Evolutionary conservation across 2,329 filamentous ascomycete genomes (phyloP).

Genomic region (Arthrobotrys conoides): DNA sequence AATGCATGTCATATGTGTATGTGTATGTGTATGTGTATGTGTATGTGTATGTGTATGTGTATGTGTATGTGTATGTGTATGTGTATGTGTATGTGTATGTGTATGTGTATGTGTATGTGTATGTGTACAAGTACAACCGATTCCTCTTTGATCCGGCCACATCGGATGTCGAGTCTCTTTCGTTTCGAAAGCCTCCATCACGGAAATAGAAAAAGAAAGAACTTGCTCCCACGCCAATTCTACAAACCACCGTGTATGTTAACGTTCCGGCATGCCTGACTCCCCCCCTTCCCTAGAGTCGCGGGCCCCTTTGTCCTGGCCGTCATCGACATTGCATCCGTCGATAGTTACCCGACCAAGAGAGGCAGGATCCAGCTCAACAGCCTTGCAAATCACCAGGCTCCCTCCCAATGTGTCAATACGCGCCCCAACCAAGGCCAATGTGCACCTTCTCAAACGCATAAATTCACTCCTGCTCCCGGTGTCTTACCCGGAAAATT

Average conservation of each 20-base stretch:
- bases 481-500: conserved; percentile 76
- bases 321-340: conserved; percentile 7
- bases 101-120: neutral
- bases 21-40: neutral
- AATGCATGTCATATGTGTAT: neutral
- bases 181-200: neutral
- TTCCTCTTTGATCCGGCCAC: neutral
- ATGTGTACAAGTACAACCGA: neutral
- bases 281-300: conserved; percentile 15
- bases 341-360: conserved; percentile 1
- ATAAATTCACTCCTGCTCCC: conserved; percentile 77
- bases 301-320: conserved; percentile 10
- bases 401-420: conserved; percentile 67
- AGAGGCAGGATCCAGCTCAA: conserved; percentile 17
- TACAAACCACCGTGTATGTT: neutral
- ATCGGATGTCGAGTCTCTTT: neutral
- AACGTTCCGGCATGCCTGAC: conserved; percentile 33
- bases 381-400: conserved; percentile 37
- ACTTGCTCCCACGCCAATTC: neutral
- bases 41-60: neutral
- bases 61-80: neutral
- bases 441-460: conserved; percentile 74
- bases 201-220: neutral
- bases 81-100: neutral
- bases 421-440: conserved; percentile 70